Percentiles rank a stretch among this genome's conserved stretches.
These are phyloP conservation scores for Pythium phragmiticola DNA, from an alignment of 352 stramenopile species.

Conservation along the genomic window DNA sequence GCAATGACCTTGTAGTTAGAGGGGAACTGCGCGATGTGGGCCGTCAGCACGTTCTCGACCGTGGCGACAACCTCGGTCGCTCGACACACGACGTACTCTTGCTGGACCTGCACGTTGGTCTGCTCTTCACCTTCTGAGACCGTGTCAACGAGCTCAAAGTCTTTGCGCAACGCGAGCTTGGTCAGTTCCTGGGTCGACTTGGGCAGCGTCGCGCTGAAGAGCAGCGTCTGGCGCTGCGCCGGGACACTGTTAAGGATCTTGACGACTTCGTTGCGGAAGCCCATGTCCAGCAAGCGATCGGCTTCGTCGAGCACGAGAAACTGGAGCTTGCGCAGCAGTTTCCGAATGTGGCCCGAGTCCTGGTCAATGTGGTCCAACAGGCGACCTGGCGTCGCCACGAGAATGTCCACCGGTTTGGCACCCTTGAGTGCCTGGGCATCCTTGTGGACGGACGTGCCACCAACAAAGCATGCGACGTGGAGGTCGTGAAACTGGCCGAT, in stretches of 20 bases:
- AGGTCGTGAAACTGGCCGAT: conserved; percentile 87
- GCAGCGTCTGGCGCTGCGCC: conserved; percentile 89
- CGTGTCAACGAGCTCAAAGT: conserved; percentile 92
- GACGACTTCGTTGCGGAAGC: conserved; percentile 91
- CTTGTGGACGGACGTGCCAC: conserved; percentile 89
- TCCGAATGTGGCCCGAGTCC: conserved; percentile 82
- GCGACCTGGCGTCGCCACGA: conserved; percentile 96
- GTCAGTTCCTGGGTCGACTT: conserved; percentile 85
- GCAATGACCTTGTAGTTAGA: conserved; percentile 94
- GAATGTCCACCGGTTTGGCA: conserved; percentile 75
- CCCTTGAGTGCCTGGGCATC: conserved; percentile 42
- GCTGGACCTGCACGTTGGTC: conserved; percentile 86
- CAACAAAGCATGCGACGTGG: conserved; percentile 66
- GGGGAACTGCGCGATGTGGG: conserved; percentile 53
- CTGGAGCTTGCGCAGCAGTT: conserved; percentile 42
- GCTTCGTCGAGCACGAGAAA: conserved; percentile 94
- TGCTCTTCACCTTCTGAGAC: conserved; percentile 89
- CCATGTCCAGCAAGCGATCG: conserved; percentile 96
- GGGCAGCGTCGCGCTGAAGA: conserved; percentile 96
- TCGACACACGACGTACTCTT: conserved; percentile 78
- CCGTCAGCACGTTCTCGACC: conserved; percentile 63
- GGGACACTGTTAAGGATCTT: conserved; percentile 78
- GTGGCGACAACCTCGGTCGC: conserved; percentile 69
- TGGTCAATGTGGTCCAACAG: conserved; percentile 96
- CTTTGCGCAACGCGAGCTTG: conserved; percentile 71